These are phyloP conservation scores for Moniliophthora roreri DNA, from an alignment of 1,284 basidiomycete species.

Conservation along the genomic window DNA sequence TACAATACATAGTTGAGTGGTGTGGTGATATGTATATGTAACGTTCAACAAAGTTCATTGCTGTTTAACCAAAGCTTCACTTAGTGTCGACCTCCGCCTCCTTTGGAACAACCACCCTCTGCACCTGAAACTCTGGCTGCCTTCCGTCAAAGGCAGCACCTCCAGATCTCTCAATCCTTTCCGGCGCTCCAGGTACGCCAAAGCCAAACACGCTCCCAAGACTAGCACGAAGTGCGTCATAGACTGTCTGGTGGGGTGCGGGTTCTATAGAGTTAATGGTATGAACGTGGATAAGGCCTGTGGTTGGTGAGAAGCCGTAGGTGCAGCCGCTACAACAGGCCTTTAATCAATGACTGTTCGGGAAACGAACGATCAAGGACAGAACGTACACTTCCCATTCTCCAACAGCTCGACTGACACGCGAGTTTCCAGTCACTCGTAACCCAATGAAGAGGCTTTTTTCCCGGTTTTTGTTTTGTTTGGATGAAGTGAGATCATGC, in stretches of 20 bases:
- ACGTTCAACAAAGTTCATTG: no score
- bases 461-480: constrained; percentile 5
- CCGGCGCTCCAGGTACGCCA: neutral
- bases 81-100: no score
- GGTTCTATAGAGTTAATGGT: constrained; percentile 71
- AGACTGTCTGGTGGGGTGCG: constrained; percentile 68
- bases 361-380: neutral
- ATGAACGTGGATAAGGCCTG: constrained; percentile 64
- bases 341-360: neutral
- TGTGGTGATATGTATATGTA: neutral
- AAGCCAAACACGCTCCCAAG: constrained; percentile 47
- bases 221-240: constrained; percentile 55
- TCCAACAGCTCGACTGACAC: constrained; percentile 9
- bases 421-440: constrained; percentile 8
- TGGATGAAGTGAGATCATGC: neutral
- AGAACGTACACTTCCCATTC: constrained; percentile 24
- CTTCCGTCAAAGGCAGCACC: neutral
- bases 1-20: neutral
- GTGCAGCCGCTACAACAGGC: constrained; percentile 56
- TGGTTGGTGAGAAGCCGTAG: constrained; percentile 68
- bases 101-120: no score
- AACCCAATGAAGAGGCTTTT: constrained; percentile 15
- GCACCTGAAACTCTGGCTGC: neutral
- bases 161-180: neutral
- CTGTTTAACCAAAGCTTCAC: no score